These are phyloP conservation scores for Russula abietina DNA, from an alignment of 768 basidiomycete genomes.

Conservation along the genomic window DNA sequence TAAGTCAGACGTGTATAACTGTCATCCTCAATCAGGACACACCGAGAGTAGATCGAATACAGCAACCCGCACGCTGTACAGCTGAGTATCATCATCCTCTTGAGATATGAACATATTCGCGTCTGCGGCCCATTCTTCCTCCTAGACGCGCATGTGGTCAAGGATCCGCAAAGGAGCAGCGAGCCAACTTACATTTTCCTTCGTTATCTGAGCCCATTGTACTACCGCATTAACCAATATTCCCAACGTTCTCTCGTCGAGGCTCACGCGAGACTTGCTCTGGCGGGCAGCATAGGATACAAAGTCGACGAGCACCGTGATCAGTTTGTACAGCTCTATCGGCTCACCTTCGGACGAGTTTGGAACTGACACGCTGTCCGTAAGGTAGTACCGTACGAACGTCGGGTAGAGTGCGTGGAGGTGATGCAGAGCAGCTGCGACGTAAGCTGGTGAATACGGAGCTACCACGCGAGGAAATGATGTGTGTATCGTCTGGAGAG, in stretches of 20 bases:
- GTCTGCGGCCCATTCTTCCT: slow-evolving; percentile 84
- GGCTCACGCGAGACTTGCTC: slow-evolving; percentile 60
- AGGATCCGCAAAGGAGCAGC: slow-evolving; percentile 1
- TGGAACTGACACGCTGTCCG: slow-evolving; percentile 49
- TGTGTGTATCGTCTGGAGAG: slow-evolving; percentile 70
- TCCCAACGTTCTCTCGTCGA: slow-evolving; percentile 44
- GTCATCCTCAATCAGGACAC: slow-evolving; percentile 20
- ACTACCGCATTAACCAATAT: slow-evolving; percentile 53
- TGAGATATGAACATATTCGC: slow-evolving; percentile 91
- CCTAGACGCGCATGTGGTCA: slow-evolving; percentile 41
- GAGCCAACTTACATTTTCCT: slow-evolving; percentile 63
- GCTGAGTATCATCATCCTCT: slow-evolving; percentile 85
- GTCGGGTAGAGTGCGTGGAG: slow-evolving; percentile 52
- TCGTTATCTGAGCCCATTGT: slow-evolving; percentile 78
- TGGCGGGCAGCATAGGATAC: slow-evolving; percentile 58
- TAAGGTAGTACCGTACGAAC: slow-evolving; percentile 58
- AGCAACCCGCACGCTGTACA: slow-evolving; percentile 77
- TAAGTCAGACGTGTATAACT: neutral
- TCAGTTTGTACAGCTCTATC: slow-evolving; percentile 69
- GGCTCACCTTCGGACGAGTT: slow-evolving; percentile 67
- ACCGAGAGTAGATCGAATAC: slow-evolving; percentile 82
- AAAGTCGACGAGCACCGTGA: slow-evolving; percentile 79
- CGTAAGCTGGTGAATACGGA: slow-evolving; percentile 55
- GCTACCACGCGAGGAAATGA: slow-evolving; percentile 74
- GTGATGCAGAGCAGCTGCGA: slow-evolving; percentile 53